phyloP scores from a whole-genome alignment of 345 rosid genomes.

The Brassica nigra region DNA sequence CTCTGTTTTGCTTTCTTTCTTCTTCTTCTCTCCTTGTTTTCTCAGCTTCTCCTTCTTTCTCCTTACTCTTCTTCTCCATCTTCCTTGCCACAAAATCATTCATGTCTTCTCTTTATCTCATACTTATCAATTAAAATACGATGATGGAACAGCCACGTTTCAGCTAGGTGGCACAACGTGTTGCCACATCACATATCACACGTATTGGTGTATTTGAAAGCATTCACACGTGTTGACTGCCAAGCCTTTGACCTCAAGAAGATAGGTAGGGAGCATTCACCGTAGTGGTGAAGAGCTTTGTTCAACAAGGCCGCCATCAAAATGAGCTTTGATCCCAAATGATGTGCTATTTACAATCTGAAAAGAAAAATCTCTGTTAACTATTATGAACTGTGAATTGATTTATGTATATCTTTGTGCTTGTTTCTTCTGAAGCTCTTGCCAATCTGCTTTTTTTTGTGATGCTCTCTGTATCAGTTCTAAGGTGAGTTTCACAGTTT shows the following conservation, averaged over 20 bases:
- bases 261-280: background rate
- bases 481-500: background rate
- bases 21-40: background rate
- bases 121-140: background rate
- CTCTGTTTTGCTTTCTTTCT: background rate
- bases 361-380: background rate
- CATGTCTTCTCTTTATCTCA: background rate
- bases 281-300: background rate
- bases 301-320: background rate
- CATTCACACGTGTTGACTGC: background rate
- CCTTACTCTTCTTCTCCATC: background rate
- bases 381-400: background rate
- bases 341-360: background rate
- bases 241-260: background rate
- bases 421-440: background rate
- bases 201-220: background rate
- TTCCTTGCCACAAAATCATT: background rate
- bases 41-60: background rate
- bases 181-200: background rate
- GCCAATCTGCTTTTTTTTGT: background rate
- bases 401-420: background rate
- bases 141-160: background rate
- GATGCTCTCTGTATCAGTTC: background rate
- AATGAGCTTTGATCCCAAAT: background rate
- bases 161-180: slow-evolving; percentile 2